Evolutionary conservation across 2,329 filamentous ascomycete species (phyloP), one percentile per base, ranked within the genome.

Genomic region (Triangularia verruculosa): DNA sequence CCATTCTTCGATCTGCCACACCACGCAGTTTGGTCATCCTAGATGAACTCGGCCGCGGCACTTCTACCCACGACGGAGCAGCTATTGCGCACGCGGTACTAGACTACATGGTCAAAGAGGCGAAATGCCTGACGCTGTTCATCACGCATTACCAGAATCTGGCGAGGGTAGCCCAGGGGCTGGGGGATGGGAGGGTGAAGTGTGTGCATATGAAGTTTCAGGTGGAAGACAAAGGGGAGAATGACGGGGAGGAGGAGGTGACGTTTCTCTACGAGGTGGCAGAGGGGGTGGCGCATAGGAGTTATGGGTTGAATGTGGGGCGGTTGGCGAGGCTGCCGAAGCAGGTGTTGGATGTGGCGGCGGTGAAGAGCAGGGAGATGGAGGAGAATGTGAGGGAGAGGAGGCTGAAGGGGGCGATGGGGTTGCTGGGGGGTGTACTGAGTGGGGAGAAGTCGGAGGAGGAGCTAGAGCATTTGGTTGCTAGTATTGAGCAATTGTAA

Each of bases 81-180:
- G 95, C 95, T 62, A 98, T 99, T 71, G 95, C 95, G 1, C 90
- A 96, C 71, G 91, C 93, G 24, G 95, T 99, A 4, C 82, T 99
- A 5, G 87, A 94, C 64, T 89, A 96, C 72, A 86, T 98, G 66
- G 89, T 96, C 25, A 83, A 87, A 24, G 85, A 93, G 15, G 84
- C 89, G 0, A 82, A 84, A 60, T 92, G 92, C 66, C 82, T 97
- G 55, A 96, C 92, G 5, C 82, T 99, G 51, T 99, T 99, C 80
- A 97, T 99, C 75, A 99, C 95, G 3, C 95, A 99, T 78, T 99
- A 99, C 76, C 95, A 99, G 78, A 89, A 89, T 68, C 84, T 99
- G 0, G 86, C 88, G 9, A 79, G 80, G 55, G 83, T 96, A 67
- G 89, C 88, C 9, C 84, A 87, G 25, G 87, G 86, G 1, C 90